phyloP scores from a whole-genome alignment of 2,329 filamentous ascomycete species.

The Sporothrix protearum region DNA sequence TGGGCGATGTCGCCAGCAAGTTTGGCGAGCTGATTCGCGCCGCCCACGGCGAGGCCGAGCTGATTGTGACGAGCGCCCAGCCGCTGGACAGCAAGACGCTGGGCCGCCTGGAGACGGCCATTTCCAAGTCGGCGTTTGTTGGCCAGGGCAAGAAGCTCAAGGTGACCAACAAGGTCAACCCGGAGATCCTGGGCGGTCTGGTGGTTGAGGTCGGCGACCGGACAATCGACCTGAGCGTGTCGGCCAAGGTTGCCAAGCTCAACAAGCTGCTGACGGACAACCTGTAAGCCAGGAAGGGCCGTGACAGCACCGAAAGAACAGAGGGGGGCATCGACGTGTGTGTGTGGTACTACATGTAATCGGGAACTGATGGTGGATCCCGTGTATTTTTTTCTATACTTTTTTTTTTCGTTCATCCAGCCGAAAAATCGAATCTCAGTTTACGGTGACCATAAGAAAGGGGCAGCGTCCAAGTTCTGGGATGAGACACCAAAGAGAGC shows the following conservation, averaged over 20 bases:
- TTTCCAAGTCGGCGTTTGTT: constrained; percentile 85
- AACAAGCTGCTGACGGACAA: constrained; percentile 98
- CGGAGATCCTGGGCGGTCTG: constrained; percentile 89
- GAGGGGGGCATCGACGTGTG: no score
- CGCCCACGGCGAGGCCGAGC: constrained; percentile 86
- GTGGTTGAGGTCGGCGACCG: constrained; percentile 96
- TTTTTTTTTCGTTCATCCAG: constrained; percentile 11
- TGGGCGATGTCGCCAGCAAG: constrained; percentile 81
- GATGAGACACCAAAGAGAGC: no score
- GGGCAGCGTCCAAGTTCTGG: no score
- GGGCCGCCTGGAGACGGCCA: constrained; percentile 77
- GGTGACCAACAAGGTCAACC: constrained; percentile 89
- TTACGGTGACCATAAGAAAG: not conserved
- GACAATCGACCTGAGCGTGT: constrained; percentile 96
- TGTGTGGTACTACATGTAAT: no score
- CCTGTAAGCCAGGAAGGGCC: constrained; percentile 82
- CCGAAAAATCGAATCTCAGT: not conserved
- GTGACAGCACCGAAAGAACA: no score
- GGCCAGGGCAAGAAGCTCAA: constrained; percentile 96
- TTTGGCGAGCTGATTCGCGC: constrained; percentile 85
- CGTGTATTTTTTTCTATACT: constrained; percentile 18
- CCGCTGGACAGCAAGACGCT: constrained; percentile 85
- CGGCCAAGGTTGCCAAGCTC: constrained; percentile 91
- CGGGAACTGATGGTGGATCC: no score
- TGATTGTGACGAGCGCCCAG: constrained; percentile 84